phyloP scores from a whole-genome alignment of 2,329 filamentous ascomycete genomes.

The Alternaria hordeiaustralica region DNA sequence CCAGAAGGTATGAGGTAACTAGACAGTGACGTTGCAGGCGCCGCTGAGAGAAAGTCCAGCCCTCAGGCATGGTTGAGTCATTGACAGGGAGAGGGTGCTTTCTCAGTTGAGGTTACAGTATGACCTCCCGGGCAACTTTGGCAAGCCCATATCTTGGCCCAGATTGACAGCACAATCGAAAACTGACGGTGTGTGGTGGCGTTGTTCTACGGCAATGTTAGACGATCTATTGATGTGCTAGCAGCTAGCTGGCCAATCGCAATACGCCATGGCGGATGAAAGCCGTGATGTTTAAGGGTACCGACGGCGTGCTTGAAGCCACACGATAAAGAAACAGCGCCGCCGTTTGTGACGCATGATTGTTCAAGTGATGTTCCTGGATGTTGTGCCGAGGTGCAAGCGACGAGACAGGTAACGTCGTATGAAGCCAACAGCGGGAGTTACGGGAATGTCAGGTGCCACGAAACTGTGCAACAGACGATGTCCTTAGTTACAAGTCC shows the following conservation, averaged over 20 bases:
- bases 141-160: background rate
- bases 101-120: background rate
- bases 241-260: conserved; percentile 18
- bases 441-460: conserved; percentile 7
- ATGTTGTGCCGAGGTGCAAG: conserved; percentile 1
- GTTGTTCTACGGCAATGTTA: conserved; percentile 22
- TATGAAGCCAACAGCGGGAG: background rate
- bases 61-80: conserved; percentile 5
- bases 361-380: background rate
- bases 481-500: background rate
- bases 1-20: conserved; percentile 8
- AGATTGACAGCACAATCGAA: conserved; percentile 13
- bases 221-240: conserved; percentile 24
- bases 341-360: conserved; percentile 21
- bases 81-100: conserved; percentile 2
- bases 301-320: conserved; percentile 15
- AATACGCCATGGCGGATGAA: conserved; percentile 9
- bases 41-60: background rate
- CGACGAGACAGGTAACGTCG: conserved; percentile 5
- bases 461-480: background rate
- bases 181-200: conserved; percentile 15
- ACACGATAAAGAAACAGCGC: conserved; percentile 10
- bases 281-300: conserved; percentile 23
- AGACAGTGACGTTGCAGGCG: background rate
- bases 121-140: background rate